Evolutionary conservation across 139 green algal genomes (phyloP).

Genomic region (Chlorella sp.): DNA sequence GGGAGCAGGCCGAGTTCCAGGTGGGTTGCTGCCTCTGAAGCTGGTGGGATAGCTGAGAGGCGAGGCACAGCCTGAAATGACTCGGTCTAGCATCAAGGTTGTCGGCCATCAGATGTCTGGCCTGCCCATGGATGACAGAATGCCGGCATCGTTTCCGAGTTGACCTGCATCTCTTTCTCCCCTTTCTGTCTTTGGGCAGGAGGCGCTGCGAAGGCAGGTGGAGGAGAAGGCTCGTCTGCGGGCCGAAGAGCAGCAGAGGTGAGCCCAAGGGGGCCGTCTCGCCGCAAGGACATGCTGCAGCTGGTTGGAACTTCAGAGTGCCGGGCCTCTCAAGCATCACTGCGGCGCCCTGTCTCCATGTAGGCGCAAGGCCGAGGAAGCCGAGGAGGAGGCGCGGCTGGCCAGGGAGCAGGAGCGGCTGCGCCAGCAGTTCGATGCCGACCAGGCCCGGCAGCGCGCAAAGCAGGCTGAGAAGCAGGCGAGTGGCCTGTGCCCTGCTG

Average conservation of each 20-base stretch:
- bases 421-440: constrained; percentile 42
- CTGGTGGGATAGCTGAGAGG: too few species aligned
- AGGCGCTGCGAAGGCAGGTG: constrained; percentile 43
- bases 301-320: not conserved
- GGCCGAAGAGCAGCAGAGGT: constrained; percentile 25
- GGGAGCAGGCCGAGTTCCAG: constrained; percentile 33
- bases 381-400: constrained; percentile 33
- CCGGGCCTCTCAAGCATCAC: not conserved
- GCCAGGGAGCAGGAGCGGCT: constrained; percentile 47
- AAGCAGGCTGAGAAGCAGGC: constrained; percentile 33
- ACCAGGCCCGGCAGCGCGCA: constrained; percentile 39
- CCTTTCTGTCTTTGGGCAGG: too few species aligned
- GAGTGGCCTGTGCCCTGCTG: not conserved
- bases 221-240: constrained; percentile 50
- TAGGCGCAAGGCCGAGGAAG: constrained; percentile 32
- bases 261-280: not conserved
- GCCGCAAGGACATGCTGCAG: not conserved
- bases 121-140: too few species aligned
- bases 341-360: not conserved
- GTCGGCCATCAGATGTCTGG: too few species aligned
- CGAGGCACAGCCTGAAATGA: too few species aligned
- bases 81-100: too few species aligned
- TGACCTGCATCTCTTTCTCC: too few species aligned
- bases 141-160: too few species aligned
- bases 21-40: not conserved